Conservation (phyloP, 73 alveolate species). For the Paramecium sonneborni region DNA sequence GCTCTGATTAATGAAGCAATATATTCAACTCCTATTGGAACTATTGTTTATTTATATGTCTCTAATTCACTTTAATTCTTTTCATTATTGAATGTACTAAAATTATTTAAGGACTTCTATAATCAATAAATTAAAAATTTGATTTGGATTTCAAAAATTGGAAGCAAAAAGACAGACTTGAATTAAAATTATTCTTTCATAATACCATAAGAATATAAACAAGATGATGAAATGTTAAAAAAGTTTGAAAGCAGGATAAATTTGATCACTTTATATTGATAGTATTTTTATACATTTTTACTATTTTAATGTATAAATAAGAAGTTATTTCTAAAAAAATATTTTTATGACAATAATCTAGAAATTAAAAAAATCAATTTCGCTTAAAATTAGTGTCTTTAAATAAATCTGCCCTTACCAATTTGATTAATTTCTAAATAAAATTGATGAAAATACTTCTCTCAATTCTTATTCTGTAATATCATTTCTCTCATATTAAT, state of each 20-base stretch:
- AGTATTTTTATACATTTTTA: no score
- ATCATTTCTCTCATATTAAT: slow-evolving; percentile 44
- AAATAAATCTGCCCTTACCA: background rate
- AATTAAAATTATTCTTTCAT: slow-evolving; percentile 12
- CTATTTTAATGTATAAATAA: no score
- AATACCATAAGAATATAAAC: background rate
- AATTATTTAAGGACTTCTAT: background rate
- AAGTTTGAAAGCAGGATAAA: slow-evolving; percentile 32
- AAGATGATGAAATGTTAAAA: background rate
- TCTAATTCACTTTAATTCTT: background rate
- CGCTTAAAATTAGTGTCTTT: background rate
- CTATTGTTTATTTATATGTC: slow-evolving; percentile 3
- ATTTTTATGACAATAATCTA: background rate
- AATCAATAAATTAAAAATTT: slow-evolving; percentile 21
- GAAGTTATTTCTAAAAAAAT: no score
- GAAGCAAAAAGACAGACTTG: background rate
- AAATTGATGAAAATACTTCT: background rate
- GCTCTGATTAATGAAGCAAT: background rate
- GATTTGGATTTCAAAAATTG: slow-evolving; percentile 12
- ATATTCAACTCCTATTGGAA: background rate
- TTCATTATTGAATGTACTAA: background rate
- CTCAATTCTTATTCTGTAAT: slow-evolving; percentile 48
- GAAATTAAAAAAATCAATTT: background rate
- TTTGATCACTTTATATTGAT: background rate
- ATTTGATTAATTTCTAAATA: background rate